Conservation (phyloP, 768 basidiomycete genomes). For the Naganishia friedmannii region DNA sequence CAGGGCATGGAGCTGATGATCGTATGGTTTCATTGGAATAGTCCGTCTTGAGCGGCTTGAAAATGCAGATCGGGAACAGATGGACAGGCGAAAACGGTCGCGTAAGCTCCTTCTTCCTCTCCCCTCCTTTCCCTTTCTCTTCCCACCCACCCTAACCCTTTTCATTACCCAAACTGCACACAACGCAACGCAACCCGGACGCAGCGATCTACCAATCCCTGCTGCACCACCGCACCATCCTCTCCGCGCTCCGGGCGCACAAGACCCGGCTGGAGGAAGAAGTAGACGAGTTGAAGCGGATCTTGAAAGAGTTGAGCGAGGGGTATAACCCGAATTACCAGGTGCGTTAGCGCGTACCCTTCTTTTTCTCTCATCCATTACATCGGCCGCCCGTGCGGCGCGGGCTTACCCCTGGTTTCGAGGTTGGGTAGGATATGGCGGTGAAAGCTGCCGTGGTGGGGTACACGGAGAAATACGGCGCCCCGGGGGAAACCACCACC, state of each 20-base stretch:
- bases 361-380: too few species aligned
- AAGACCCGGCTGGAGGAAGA: conserved; percentile 70
- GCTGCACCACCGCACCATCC: conserved; percentile 67
- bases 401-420: too few species aligned
- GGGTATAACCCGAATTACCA: conserved; percentile 98
- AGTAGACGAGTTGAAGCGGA: conserved; percentile 73
- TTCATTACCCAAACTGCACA: neutral
- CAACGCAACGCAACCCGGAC: neutral
- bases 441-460: conserved; percentile 94
- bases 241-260: conserved; percentile 72
- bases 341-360: too few species aligned
- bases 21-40: too few species aligned
- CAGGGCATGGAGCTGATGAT: too few species aligned
- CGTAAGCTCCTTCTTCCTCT: conserved; percentile 64
- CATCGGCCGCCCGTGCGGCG: too few species aligned
- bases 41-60: conserved; percentile 76
- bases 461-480: conserved; percentile 62
- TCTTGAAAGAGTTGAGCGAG: conserved; percentile 72
- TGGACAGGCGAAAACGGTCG: conserved; percentile 81
- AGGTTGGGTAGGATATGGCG: conserved; percentile 78
- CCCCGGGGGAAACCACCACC: neutral
- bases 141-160: neutral
- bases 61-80: conserved; percentile 70
- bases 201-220: conserved; percentile 76
- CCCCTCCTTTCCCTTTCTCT: neutral